These are phyloP conservation scores for Aphanocladium album DNA, from an alignment of 2,329 filamentous ascomycete genomes.

Conservation along the genomic window DNA sequence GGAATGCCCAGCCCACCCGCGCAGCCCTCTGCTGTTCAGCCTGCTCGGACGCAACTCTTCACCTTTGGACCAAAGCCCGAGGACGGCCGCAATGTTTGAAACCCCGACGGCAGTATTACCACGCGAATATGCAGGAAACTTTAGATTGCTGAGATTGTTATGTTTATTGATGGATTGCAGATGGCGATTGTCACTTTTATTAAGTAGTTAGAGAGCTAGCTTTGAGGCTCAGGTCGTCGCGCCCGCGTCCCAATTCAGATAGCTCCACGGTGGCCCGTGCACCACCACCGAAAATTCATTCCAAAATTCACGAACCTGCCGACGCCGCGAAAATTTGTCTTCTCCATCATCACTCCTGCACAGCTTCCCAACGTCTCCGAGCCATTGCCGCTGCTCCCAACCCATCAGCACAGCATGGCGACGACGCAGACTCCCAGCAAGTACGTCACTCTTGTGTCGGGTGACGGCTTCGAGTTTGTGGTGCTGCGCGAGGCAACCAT, in stretches of 20 bases:
- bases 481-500: conserved; percentile 65
- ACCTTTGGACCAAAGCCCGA: too few species aligned
- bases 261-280: conserved; percentile 6
- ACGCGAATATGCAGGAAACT: too few species aligned
- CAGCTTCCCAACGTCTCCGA: conserved; percentile 3
- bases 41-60: too few species aligned
- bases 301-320: background rate
- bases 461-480: conserved; percentile 72
- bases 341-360: conserved; percentile 7
- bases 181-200: too few species aligned
- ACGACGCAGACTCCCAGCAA: conserved; percentile 40
- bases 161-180: too few species aligned
- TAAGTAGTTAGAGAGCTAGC: too few species aligned
- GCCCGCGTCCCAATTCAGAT: background rate
- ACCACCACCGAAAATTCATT: background rate
- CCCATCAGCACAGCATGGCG: conserved; percentile 13
- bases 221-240: background rate
- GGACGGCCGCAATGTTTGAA: too few species aligned
- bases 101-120: too few species aligned
- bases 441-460: conserved; percentile 72
- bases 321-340: background rate
- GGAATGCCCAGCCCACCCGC: too few species aligned
- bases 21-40: too few species aligned
- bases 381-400: conserved; percentile 10
- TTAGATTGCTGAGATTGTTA: too few species aligned